Conservation (phyloP, 1,284 basidiomycete species). For the Amylostereum areolatum region DNA sequence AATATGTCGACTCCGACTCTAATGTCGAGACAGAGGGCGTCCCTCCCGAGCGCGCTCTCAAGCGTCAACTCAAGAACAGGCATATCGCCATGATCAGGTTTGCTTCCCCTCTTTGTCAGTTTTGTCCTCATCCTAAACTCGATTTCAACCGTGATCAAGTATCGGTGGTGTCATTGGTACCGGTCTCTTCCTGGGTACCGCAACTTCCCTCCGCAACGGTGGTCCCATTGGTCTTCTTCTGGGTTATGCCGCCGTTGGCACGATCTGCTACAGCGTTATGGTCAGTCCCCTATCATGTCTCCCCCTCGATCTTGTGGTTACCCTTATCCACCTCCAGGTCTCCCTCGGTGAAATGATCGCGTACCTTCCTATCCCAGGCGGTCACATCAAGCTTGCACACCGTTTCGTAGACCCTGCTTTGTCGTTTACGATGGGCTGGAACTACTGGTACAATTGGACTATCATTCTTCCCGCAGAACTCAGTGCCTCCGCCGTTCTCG, state of each 20-base stretch:
- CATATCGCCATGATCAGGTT: constrained; percentile 35
- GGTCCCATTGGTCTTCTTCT: constrained; percentile 60
- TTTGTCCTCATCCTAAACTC: background rate
- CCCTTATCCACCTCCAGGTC: constrained; percentile 24
- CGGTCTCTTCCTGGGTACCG: constrained; percentile 44
- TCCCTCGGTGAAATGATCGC: constrained; percentile 60
- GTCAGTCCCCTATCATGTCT: constrained; percentile 11
- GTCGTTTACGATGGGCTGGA: constrained; percentile 66
- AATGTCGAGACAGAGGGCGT: constrained; percentile 8
- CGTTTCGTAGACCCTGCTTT: constrained; percentile 69
- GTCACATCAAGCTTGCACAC: constrained; percentile 63
- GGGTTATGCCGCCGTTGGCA: constrained; percentile 56
- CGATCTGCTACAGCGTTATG: constrained; percentile 50
- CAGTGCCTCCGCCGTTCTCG: constrained; percentile 58
- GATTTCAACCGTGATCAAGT: background rate
- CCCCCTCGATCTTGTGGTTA: background rate
- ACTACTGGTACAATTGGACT: constrained; percentile 63
- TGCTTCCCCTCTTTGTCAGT: background rate
- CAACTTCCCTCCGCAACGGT: constrained; percentile 43
- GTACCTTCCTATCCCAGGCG: constrained; percentile 63
- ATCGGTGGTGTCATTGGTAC: constrained; percentile 68
- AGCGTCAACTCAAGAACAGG: constrained; percentile 32
- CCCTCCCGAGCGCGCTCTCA: constrained; percentile 14
- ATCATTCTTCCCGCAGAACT: constrained; percentile 56
- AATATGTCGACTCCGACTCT: constrained; percentile 5